Conservation (phyloP, 176 grass and related monocot species). For the Chrysopogon serrulatus region DNA sequence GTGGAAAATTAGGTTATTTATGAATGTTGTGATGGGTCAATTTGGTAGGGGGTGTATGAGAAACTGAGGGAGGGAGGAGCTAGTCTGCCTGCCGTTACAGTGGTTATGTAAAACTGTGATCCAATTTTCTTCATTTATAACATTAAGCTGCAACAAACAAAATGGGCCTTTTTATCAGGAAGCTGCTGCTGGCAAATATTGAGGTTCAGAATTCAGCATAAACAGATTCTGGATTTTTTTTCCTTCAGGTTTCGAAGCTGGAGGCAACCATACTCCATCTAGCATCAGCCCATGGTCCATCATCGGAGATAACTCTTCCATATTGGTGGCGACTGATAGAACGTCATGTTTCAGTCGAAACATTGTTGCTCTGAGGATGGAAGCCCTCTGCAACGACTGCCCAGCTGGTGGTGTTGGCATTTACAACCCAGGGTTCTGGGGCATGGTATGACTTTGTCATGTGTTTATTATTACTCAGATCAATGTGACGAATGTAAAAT, state of each 20-base stretch:
- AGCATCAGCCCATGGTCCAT: conserved; percentile 76
- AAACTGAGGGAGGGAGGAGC: no score
- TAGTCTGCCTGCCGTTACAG: no score
- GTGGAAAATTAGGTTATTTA: no score
- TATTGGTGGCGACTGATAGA: conserved; percentile 60
- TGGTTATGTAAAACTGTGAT: no score
- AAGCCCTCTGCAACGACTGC: conserved; percentile 65
- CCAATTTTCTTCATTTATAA: no score
- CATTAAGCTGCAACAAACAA: no score
- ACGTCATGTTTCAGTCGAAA: conserved; percentile 71
- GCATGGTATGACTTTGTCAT: conserved; percentile 59
- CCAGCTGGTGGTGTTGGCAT: conserved; percentile 74
- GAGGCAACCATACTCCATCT: conserved; percentile 78
- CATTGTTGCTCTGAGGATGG: conserved; percentile 74
- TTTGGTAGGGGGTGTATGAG: no score
- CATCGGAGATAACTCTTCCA: conserved; percentile 52
- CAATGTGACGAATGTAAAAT: background rate
- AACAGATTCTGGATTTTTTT: no score
- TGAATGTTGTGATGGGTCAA: no score
- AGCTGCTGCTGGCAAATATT: no score
- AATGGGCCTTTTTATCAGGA: no score
- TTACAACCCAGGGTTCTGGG: conserved; percentile 94
- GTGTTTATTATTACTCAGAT: background rate
- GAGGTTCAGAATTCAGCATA: no score
- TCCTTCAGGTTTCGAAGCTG: conserved; percentile 82